phyloP scores from a whole-genome alignment of 2,329 filamentous ascomycete species.

The Neofusicoccum ribis region DNA sequence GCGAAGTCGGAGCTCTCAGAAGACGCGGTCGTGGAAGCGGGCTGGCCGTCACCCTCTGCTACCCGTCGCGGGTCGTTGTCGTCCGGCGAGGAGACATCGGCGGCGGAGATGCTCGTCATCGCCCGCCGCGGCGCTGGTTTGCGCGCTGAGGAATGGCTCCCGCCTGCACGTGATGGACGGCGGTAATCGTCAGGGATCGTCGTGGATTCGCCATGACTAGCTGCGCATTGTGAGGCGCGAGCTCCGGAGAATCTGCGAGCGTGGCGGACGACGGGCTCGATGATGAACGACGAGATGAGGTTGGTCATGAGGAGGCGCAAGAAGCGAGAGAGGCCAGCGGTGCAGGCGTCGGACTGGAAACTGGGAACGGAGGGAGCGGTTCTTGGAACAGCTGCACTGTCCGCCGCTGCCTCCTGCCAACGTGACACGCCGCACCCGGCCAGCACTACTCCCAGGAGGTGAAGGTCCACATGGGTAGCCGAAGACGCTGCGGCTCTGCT shows the following conservation, averaged over 20 bases:
- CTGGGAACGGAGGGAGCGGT: constrained; percentile 14
- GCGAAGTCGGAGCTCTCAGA: constrained; percentile 20
- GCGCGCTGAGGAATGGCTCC: background rate
- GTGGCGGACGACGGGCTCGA: constrained; percentile 42
- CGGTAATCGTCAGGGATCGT: constrained; percentile 14
- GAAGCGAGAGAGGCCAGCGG: background rate
- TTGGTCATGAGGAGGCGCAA: constrained; percentile 33
- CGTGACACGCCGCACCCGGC: background rate
- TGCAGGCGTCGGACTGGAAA: constrained; percentile 4
- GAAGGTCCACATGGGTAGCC: constrained; percentile 4
- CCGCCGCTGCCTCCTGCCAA: background rate
- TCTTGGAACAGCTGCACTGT: constrained; percentile 9
- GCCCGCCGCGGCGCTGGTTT: background rate
- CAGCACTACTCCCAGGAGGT: constrained; percentile 13
- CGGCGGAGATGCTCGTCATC: background rate
- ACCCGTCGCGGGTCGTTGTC: background rate
- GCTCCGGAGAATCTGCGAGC: constrained; percentile 38
- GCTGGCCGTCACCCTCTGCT: background rate
- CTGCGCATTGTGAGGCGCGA: constrained; percentile 4
- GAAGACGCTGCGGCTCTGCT: background rate
- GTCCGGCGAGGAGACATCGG: background rate
- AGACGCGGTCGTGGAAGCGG: background rate
- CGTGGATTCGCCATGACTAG: constrained; percentile 17
- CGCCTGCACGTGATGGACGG: constrained; percentile 25
- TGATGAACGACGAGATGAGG: constrained; percentile 41